Evolutionary conservation across 2,329 filamentous ascomycete genomes (phyloP), one percentile per base, ranked within the genome.

Genomic region (Ceratocystiopsis brevicomis): DNA sequence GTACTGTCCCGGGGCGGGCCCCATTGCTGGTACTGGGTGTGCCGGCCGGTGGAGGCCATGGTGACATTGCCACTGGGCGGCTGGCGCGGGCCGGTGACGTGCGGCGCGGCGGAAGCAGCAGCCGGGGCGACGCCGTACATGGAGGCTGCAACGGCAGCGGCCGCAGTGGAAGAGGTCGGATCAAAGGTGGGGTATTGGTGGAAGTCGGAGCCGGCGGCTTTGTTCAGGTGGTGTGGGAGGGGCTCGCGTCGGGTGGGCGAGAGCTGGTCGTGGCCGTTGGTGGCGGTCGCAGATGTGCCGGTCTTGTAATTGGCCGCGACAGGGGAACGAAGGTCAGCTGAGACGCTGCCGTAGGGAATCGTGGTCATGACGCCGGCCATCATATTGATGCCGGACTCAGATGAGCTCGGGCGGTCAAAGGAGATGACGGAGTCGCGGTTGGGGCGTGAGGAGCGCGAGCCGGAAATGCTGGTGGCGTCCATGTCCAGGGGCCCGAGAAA

Each of bases 181-280:
- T 80, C 77, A 57, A 81, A 76, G 42, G 71, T 71, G 37, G 86
- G 85, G 58, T 95, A 94, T 56, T 94, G 88, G 62, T 94, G 85
- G 56, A 78, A 94, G 60, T 95, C 87, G 52, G 66, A 65, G 40
- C 74, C 74, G 40, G 74, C 74, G 50, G 67, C 69, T 61, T 85
- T 87, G 59, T 85, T 87, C 43, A 92, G 63, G 54, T 93, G 84
- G 59, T 90, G 82, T 30, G 86, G 83, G 46, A 82, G 68, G 45
- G 81, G 81, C 44, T 90, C 81, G 56, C 76, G 76, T 51, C 76
- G 71, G 44, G 67, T 61, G 18, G 73, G 66, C 52, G 68, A 59
- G 55, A 80, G 75, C 48, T 83, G 78, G 45, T 69, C 62, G 33
- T 6, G 10, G 42, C 37, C 32, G 38, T 36, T 14, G 41, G 33